These are phyloP conservation scores for Aspergillus tanneri DNA, from an alignment of 2,329 filamentous ascomycete species.

Conservation along the genomic window DNA sequence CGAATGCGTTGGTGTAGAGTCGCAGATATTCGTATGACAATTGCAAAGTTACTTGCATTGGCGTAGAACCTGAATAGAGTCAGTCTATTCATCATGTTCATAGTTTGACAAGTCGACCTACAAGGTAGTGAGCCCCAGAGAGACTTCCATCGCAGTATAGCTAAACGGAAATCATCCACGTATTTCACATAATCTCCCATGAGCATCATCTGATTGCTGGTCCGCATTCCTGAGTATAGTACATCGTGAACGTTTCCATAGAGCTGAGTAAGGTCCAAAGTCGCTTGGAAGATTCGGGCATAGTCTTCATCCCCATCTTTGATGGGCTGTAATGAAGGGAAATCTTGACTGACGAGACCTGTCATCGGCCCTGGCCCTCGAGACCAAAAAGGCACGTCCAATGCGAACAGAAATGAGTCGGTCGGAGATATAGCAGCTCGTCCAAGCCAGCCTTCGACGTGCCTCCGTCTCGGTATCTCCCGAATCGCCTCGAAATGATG, in stretches of 20 bases:
- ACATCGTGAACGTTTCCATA: constrained; percentile 74
- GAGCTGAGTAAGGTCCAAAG: constrained; percentile 67
- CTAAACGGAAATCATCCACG: constrained; percentile 69
- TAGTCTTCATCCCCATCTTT: constrained; percentile 64
- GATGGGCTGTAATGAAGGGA: constrained; percentile 62
- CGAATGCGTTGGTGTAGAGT: constrained; percentile 73
- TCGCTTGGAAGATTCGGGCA: constrained; percentile 68
- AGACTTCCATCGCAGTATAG: constrained; percentile 69
- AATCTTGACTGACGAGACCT: constrained; percentile 64
- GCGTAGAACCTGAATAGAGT: constrained; percentile 54
- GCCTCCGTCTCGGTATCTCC: constrained; percentile 60
- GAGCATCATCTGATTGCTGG: constrained; percentile 67
- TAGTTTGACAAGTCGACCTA: constrained; percentile 29
- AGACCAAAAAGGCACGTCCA: constrained; percentile 72
- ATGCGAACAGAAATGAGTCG: constrained; percentile 68
- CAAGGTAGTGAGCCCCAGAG: constrained; percentile 67
- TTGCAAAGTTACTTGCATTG: constrained; percentile 65
- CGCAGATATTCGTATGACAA: constrained; percentile 72
- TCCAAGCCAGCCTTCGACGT: constrained; percentile 67
- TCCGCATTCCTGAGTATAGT: constrained; percentile 68
- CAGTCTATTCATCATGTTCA: constrained; percentile 9
- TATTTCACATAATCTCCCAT: constrained; percentile 73
- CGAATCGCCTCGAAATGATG: constrained; percentile 62
- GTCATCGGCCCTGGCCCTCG: constrained; percentile 67
- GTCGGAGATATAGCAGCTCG: constrained; percentile 66